Conservation (phyloP, 2,329 filamentous ascomycete genomes). For the Lachnellula occidentalis region DNA sequence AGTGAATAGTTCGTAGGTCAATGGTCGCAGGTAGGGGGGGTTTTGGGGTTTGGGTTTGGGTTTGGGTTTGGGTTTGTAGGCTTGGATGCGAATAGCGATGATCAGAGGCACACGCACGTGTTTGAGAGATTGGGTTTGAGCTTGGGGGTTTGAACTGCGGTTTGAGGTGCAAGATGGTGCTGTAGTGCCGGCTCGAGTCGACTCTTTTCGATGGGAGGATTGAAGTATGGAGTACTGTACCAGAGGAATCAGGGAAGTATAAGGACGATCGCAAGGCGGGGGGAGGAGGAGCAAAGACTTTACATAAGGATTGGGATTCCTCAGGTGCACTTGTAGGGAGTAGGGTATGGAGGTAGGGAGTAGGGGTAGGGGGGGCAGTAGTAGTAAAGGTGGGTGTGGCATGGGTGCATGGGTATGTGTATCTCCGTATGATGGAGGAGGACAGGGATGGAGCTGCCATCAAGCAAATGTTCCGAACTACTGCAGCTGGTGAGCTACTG, state of each 20-base stretch:
- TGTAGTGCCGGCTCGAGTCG: neutral
- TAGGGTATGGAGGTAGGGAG: no score
- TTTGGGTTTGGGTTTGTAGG: neutral
- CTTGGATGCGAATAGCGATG: constrained; percentile 11
- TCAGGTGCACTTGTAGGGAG: neutral
- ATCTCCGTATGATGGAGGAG: constrained; percentile 17
- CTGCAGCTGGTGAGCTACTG: neutral
- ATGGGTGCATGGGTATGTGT: constrained; percentile 7
- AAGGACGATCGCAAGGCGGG: constrained; percentile 21
- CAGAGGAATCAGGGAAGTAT: constrained; percentile 19
- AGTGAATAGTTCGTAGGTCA: constrained; percentile 3
- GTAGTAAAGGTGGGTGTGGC: neutral
- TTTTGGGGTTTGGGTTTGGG: neutral
- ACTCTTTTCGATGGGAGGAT: neutral
- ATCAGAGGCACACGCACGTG: constrained; percentile 16
- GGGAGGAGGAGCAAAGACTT: constrained; percentile 7
- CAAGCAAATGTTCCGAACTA: neutral
- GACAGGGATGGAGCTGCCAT: constrained; percentile 8
- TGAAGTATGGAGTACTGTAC: constrained; percentile 5
- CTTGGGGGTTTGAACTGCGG: neutral
- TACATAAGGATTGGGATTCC: constrained; percentile 17
- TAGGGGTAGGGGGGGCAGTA: no score
- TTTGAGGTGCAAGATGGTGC: neutral
- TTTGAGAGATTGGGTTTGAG: constrained; percentile 7
- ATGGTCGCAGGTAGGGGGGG: neutral